Conservation (phyloP, 371 early-diverging fungal genomes). For the Actinomucor elegans region DNA sequence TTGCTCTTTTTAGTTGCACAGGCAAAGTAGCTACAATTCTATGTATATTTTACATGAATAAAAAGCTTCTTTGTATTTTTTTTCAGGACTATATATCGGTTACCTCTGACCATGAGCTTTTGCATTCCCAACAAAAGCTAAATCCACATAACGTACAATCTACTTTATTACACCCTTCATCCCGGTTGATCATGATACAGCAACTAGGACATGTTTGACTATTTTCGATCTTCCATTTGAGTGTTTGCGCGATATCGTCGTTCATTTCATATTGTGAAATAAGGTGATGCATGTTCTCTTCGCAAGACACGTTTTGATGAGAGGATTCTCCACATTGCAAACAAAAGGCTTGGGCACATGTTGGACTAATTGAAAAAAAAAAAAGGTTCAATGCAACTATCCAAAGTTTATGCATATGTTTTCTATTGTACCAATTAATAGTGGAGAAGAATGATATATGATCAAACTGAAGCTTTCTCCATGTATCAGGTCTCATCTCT, state of each 20-base stretch:
- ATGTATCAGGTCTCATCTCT: slow-evolving; percentile 61
- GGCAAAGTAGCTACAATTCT: slow-evolving; percentile 31
- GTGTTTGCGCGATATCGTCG: slow-evolving; percentile 34
- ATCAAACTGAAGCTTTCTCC: slow-evolving; percentile 69
- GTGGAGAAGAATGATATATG: slow-evolving; percentile 60
- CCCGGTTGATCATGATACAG: slow-evolving; percentile 66
- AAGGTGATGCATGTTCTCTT: slow-evolving; percentile 43
- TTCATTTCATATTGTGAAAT: slow-evolving; percentile 12
- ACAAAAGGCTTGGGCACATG: slow-evolving; percentile 48
- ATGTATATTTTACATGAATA: neutral
- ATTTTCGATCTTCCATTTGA: slow-evolving; percentile 50
- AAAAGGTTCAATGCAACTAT: no score
- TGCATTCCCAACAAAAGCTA: slow-evolving; percentile 64
- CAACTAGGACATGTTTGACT: slow-evolving; percentile 65
- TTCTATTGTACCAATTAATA: slow-evolving; percentile 50
- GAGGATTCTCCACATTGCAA: slow-evolving; percentile 59
- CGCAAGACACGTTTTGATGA: slow-evolving; percentile 49
- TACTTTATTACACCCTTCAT: slow-evolving; percentile 75
- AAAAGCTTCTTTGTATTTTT: neutral
- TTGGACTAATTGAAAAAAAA: slow-evolving; percentile 20
- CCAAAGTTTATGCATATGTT: neutral
- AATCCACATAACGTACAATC: slow-evolving; percentile 69
- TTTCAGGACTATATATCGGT: no score
- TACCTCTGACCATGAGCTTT: slow-evolving; percentile 31
- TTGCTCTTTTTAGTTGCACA: slow-evolving; percentile 10